A percentile compares a stretch with the other conserved stretches of the same genome.
Conservation (phyloP, 2,329 filamentous ascomycete genomes). For the Sarocladium kiliense region DNA sequence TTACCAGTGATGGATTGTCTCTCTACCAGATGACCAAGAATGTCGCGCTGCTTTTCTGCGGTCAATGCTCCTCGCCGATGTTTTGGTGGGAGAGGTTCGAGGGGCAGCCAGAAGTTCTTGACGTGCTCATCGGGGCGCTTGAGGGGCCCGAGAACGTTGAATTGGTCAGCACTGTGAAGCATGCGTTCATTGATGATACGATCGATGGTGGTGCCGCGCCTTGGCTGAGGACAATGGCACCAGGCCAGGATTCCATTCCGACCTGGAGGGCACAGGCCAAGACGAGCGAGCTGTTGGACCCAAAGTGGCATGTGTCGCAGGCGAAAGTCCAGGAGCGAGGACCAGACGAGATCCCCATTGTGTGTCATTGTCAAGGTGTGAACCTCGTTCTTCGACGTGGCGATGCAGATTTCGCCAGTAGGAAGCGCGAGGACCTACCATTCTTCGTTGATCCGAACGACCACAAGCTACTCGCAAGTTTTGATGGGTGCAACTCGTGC, state of each 20-base stretch:
- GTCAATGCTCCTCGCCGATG: conserved; percentile 34
- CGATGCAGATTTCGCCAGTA: conserved; percentile 17
- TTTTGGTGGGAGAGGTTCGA: conserved; percentile 26
- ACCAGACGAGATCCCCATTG: conserved; percentile 26
- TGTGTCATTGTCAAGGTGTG: conserved; percentile 43
- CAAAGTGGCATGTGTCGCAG: conserved; percentile 21
- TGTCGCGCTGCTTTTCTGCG: conserved; percentile 34
- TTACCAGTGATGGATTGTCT: conserved; percentile 13
- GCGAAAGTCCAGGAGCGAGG: background rate
- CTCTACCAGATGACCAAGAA: conserved; percentile 28
- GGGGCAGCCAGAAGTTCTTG: conserved; percentile 12
- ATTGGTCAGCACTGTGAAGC: conserved; percentile 27
- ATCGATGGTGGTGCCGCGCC: conserved; percentile 44
- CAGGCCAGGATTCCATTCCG: conserved; percentile 21
- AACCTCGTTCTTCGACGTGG: conserved; percentile 32
- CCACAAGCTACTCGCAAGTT: conserved; percentile 30
- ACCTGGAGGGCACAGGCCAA: conserved; percentile 20
- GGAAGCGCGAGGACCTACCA: conserved; percentile 26
- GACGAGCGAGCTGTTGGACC: conserved; percentile 22
- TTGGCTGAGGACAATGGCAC: conserved; percentile 32
- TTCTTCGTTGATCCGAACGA: conserved; percentile 38
- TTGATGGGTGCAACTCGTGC: conserved; percentile 45
- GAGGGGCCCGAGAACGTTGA: conserved; percentile 19
- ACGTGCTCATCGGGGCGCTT: conserved; percentile 33
- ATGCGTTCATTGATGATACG: conserved; percentile 45